Evolutionary conservation across 768 basidiomycete species (phyloP).

Genomic region (Xerocomellus intermedius): DNA sequence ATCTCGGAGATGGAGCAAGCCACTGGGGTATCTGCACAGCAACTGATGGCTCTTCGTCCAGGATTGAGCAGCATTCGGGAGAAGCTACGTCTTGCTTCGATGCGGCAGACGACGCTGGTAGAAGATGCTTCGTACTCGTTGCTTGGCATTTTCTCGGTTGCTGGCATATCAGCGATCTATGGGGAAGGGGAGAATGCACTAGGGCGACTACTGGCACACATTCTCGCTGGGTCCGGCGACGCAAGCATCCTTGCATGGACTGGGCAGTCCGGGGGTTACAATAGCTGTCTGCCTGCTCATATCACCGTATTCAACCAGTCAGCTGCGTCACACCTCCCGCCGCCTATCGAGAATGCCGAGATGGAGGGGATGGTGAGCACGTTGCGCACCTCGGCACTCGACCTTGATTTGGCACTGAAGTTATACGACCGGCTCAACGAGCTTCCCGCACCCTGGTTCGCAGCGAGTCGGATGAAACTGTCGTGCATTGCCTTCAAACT

Average conservation of each 20-base stretch:
- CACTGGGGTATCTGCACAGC: not conserved
- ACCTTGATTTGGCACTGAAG: not conserved
- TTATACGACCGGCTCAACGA: not conserved
- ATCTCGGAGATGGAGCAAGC: slow-evolving; percentile 6
- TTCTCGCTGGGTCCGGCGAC: not conserved
- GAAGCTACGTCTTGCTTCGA: not conserved
- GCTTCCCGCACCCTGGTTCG: not conserved
- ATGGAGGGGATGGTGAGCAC: not conserved
- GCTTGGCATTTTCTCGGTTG: not conserved
- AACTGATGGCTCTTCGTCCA: not conserved
- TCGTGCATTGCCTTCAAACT: not conserved
- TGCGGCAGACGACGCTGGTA: not conserved
- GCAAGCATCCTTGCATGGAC: slow-evolving; percentile 8
- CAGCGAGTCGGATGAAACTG: not conserved
- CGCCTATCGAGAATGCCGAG: not conserved
- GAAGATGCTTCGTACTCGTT: slow-evolving; percentile 3
- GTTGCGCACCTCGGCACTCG: not conserved
- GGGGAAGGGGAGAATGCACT: not conserved
- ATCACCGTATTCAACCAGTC: not conserved
- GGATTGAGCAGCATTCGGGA: not conserved
- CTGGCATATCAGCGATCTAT: not conserved
- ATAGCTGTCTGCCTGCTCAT: slow-evolving; percentile 2
- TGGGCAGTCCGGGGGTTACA: not conserved
- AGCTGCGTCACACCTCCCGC: not conserved
- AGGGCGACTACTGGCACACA: not conserved